Evolutionary conservation across 805 yeast genomes (phyloP).

Genomic region (Spathaspora girioi): DNA sequence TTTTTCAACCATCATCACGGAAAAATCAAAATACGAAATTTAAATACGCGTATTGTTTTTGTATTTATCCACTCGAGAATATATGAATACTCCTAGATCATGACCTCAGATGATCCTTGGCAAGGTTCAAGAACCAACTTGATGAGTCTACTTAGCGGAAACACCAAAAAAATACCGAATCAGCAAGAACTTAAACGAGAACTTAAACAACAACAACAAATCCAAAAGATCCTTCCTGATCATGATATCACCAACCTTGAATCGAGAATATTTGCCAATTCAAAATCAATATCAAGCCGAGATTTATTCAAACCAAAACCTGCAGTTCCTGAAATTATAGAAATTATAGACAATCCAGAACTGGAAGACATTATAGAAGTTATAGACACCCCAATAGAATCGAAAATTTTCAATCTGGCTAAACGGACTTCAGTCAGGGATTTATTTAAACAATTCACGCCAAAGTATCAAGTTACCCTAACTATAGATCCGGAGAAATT

Average conservation of each 20-base stretch:
- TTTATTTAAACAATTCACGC: slow-evolving; percentile 49
- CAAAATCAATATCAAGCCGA: neutral
- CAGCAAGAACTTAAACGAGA: neutral
- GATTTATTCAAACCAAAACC: neutral
- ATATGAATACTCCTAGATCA: neutral
- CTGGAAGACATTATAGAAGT: neutral
- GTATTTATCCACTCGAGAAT: too few relatives aligned
- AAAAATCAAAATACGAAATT: too few relatives aligned
- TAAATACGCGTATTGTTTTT: neutral
- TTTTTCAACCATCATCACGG: too few relatives aligned
- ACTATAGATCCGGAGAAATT: slow-evolving; percentile 21
- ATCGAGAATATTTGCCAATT: slow-evolving; percentile 14
- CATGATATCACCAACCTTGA: slow-evolving; percentile 11
- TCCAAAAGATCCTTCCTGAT: neutral
- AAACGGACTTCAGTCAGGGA: slow-evolving; percentile 33
- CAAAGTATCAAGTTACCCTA: slow-evolving; percentile 14
- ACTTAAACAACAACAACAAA: slow-evolving; percentile 7
- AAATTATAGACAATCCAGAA: neutral
- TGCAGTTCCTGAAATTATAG: neutral
- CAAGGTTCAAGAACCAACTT: neutral
- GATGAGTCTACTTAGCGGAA: neutral
- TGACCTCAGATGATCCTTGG: neutral
- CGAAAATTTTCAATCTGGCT: slow-evolving; percentile 15
- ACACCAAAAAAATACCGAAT: neutral
- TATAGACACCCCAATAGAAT: neutral